Percentiles rank a stretch among this genome's conserved stretches.
phyloP scores from a whole-genome alignment of 768 basidiomycete species.

The Hericium alpestre region DNA sequence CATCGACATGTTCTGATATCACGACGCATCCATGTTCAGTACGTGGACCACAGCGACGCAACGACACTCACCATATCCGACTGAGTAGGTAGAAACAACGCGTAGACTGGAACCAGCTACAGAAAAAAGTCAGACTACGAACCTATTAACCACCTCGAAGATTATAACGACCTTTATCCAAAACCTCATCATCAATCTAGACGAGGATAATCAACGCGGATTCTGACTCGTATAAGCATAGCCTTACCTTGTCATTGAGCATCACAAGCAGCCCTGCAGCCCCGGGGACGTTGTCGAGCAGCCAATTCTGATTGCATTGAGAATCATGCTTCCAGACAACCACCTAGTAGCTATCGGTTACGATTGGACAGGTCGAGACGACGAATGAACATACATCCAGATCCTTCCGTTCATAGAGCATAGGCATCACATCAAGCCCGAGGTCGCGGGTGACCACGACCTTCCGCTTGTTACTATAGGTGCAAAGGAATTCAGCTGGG shows the following conservation, averaged over 20 bases:
- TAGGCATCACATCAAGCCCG: slow-evolving; percentile 53
- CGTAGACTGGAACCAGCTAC: slow-evolving; percentile 48
- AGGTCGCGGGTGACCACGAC: slow-evolving; percentile 53
- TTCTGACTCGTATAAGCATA: slow-evolving; percentile 1
- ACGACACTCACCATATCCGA: slow-evolving; percentile 59
- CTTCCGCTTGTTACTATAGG: slow-evolving; percentile 18
- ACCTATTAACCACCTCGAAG: not conserved
- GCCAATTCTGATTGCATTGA: slow-evolving; percentile 54
- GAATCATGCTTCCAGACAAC: slow-evolving; percentile 44
- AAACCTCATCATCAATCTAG: slow-evolving; percentile 64
- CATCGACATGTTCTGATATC: slow-evolving; percentile 70
- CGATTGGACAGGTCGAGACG: not conserved
- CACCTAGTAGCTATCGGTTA: slow-evolving; percentile 22
- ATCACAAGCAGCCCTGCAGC: slow-evolving; percentile 49
- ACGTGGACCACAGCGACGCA: not conserved
- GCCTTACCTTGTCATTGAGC: slow-evolving; percentile 57
- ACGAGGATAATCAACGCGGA: slow-evolving; percentile 2
- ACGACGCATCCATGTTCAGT: not conserved
- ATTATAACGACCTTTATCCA: slow-evolving; percentile 39
- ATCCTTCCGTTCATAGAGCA: slow-evolving; percentile 37
- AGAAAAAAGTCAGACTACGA: not conserved
- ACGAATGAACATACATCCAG: slow-evolving; percentile 34
- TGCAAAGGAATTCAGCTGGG: not conserved
- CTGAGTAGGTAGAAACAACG: slow-evolving; percentile 90
- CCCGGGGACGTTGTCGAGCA: slow-evolving; percentile 61